Base-by-base conservation (phyloP, 2,329 filamentous ascomycete species). In the Magnaporthales sp. region DNA sequence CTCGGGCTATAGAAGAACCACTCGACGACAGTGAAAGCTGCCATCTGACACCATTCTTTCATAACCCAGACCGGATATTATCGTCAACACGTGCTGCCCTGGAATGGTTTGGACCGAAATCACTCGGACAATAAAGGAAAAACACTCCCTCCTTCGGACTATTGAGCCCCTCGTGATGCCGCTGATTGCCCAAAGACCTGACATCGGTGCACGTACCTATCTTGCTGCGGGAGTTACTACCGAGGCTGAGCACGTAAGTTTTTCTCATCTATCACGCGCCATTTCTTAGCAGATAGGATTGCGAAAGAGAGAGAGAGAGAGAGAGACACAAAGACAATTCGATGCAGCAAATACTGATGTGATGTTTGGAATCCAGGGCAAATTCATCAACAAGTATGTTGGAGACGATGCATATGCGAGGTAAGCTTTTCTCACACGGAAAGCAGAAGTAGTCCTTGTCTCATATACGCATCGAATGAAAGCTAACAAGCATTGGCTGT, bases 51-150 rank as follows among this genome's bases (percentile, higher is more conserved):
- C 4, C 11, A 24, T 58, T 58, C 54, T 58, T 26, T 11, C 24
- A n/a, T 24, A 4, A 24, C 27, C 4, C 29, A 73, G 72, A 8
- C 73, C 73, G 5, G 68, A 73, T 26, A 73, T 74, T 56, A 71
- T 75, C 58, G 26, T 69, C 15, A 69, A 62, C 19, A 63, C 46
- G 19, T 60, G 67, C 58, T 69, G 68, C 26, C 68, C 68, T 7
- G 68, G 68, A 29, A 15, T 64, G 11, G 68, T 69, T 38, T 27
- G 46, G 38, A 69, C 68, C 8, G 67, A 68, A n/a, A 24, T 69
- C 19, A 58, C 67, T 5, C 67, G 65, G 29, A 65, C 67, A 15
- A 38, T 69, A 56, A 64, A 64, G 56, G 67, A 66, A 15, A 30
- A 56, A 15, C 68, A 67, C 22, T 0, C 64, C 8, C 4, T 66